phyloP scores from a whole-genome alignment of 2,329 filamentous ascomycete species.

The Hypoxylon sp. region DNA sequence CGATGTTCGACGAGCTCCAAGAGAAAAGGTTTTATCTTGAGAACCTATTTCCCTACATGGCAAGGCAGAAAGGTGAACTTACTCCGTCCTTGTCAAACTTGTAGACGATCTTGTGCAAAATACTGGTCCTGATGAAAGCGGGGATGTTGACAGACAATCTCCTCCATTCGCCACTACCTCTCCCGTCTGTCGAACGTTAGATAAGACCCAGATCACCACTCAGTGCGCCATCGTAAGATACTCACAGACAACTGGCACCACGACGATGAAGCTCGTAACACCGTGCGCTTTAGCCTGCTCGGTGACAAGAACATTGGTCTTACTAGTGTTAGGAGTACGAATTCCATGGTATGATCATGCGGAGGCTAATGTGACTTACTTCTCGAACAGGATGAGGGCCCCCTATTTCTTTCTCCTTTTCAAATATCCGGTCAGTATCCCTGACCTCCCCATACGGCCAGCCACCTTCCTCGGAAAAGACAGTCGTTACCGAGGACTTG shows the following conservation, averaged over 20 bases:
- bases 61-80: constrained; percentile 27
- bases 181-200: constrained; percentile 51
- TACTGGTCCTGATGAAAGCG: constrained; percentile 51
- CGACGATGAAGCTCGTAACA: constrained; percentile 53
- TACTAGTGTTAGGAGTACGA: background rate
- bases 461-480: constrained; percentile 51
- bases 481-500: constrained; percentile 51
- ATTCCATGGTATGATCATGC: background rate
- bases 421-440: constrained; percentile 53
- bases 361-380: constrained; percentile 40
- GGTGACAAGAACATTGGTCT: constrained; percentile 52
- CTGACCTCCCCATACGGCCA: constrained; percentile 54
- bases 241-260: constrained; percentile 52
- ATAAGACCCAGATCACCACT: background rate
- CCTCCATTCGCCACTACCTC: constrained; percentile 53
- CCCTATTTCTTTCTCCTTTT: constrained; percentile 51
- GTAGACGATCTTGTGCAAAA: constrained; percentile 50
- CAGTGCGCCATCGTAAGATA: background rate
- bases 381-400: constrained; percentile 50
- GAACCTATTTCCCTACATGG: background rate
- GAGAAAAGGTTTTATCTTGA: background rate
- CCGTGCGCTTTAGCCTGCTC: constrained; percentile 51
- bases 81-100: constrained; percentile 56
- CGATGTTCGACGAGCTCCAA: background rate
- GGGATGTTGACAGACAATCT: constrained; percentile 56